Evolutionary conservation across 106 monocot species (phyloP).

Genomic region (Posidonia australis): DNA sequence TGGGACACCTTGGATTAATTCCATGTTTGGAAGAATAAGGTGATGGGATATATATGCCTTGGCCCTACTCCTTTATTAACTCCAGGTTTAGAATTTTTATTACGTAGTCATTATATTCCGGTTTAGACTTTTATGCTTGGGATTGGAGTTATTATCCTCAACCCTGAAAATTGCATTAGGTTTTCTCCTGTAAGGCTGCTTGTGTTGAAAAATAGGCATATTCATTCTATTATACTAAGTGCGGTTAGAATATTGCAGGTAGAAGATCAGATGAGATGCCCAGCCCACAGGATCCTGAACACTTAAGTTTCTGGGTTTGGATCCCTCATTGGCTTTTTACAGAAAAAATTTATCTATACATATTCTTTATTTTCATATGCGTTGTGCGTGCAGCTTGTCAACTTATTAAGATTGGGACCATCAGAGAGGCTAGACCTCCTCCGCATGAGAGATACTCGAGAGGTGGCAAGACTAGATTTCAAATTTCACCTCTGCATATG

Average conservation of each 20-base stretch:
- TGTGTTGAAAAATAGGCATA: too few relatives aligned
- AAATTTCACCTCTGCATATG: too few relatives aligned
- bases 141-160: too few relatives aligned
- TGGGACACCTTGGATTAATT: neutral
- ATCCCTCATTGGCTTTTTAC: neutral
- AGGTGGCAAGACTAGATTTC: slow-evolving; percentile 21
- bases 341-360: neutral
- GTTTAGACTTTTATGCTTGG: too few relatives aligned
- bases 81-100: too few relatives aligned
- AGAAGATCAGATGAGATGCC: slow-evolving; percentile 68
- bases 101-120: too few relatives aligned
- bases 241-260: slow-evolving; percentile 24
- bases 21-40: too few relatives aligned
- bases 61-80: too few relatives aligned
- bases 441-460: slow-evolving; percentile 54
- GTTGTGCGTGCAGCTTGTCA: slow-evolving; percentile 46
- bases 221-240: too few relatives aligned
- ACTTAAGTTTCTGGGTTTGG: slow-evolving; percentile 84
- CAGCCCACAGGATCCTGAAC: slow-evolving; percentile 60
- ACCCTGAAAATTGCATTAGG: too few relatives aligned
- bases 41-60: too few relatives aligned
- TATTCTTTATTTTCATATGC: slow-evolving; percentile 1
- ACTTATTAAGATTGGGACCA: slow-evolving; percentile 52
- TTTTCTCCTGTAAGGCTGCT: too few relatives aligned
- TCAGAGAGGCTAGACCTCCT: slow-evolving; percentile 51